Base-by-base conservation (phyloP, 441 rosid species). In the Breynia disticha region DNA sequence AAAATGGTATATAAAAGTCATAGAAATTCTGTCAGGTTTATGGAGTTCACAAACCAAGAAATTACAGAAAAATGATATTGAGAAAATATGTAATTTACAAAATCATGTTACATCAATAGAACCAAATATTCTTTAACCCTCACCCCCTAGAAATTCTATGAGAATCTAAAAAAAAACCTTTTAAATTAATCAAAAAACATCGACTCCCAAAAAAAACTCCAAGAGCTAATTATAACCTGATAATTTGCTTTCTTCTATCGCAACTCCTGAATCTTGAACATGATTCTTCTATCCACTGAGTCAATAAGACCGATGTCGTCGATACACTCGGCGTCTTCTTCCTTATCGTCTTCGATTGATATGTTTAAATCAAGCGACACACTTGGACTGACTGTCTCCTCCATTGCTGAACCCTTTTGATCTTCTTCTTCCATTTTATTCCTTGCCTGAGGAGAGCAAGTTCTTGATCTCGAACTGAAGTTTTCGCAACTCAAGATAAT, bases 401-500 rank as follows among this genome's bases (percentile, higher is more conserved):
- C 24, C 42, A 60, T 35, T 49, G 48, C 52, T 39, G 35, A 56
- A 50, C 24, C 68, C 7, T 18, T 15, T 16, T 50, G 52, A 9
- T 48, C 35, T 16, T 24, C 48, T 16, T 69, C 63, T 48, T 59
- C 56, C 15, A 63, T 41, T 67, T 59, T 60, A 55, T 65, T 44
- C 42, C 48, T 60, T 28, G 57, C 16, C 50, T 56, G 38, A 48
- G 54, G 68, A 11, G 28, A 80, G 46, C 77, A 75, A 39, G 75
- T 89, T 65, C 87, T 76, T 32, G 94, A 84, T 66, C 81, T 81
- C 24, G 91, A 80, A 32, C 77, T 78, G 42, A 77, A 79, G 62
- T 82, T 80, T 68, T 79, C 74, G 39, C 82, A 75, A 50, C 82
- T 77, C 69, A 84, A 70, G 70, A 84, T 74, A 61, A 82, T 61